phyloP scores from a whole-genome alignment of 257 asterid genomes.

The Salvia splendens region DNA sequence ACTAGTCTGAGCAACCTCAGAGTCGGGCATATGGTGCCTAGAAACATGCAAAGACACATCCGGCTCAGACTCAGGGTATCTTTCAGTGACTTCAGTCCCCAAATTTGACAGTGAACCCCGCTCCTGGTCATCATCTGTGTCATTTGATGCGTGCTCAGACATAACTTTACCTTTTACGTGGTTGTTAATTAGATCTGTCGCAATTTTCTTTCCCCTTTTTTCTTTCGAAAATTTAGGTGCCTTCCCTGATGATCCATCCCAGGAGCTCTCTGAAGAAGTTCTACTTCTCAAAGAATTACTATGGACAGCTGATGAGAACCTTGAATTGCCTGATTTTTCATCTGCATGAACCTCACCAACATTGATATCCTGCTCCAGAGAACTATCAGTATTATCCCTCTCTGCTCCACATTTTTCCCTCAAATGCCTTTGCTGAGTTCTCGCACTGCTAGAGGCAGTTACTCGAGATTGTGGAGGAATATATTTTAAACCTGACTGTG shows the following conservation, averaged over 20 bases:
- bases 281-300: slow-evolving; percentile 53
- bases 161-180: slow-evolving; percentile 63
- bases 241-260: slow-evolving; percentile 57
- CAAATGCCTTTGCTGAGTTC: slow-evolving; percentile 57
- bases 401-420: slow-evolving; percentile 61
- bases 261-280: slow-evolving; percentile 63
- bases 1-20: slow-evolving; percentile 72
- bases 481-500: slow-evolving; percentile 52
- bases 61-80: slow-evolving; percentile 53
- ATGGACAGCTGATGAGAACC: slow-evolving; percentile 51
- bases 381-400: slow-evolving; percentile 53
- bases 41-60: slow-evolving; percentile 51
- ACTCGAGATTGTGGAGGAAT: slow-evolving; percentile 58
- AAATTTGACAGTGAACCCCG: slow-evolving; percentile 45
- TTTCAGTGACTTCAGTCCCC: slow-evolving; percentile 56
- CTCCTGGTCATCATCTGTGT: slow-evolving; percentile 64
- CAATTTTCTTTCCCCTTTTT: slow-evolving; percentile 47
- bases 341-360: slow-evolving; percentile 59
- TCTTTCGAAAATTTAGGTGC: slow-evolving; percentile 46
- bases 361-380: slow-evolving; percentile 55
- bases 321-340: slow-evolving; percentile 55
- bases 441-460: slow-evolving; percentile 46
- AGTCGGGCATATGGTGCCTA: slow-evolving; percentile 52
- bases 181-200: slow-evolving; percentile 35
- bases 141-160: slow-evolving; percentile 49